Percentiles rank a stretch among this genome's conserved stretches.
Conservation (phyloP, 1,139 yeast genomes). For the Lodderomyces parapsilosis region DNA sequence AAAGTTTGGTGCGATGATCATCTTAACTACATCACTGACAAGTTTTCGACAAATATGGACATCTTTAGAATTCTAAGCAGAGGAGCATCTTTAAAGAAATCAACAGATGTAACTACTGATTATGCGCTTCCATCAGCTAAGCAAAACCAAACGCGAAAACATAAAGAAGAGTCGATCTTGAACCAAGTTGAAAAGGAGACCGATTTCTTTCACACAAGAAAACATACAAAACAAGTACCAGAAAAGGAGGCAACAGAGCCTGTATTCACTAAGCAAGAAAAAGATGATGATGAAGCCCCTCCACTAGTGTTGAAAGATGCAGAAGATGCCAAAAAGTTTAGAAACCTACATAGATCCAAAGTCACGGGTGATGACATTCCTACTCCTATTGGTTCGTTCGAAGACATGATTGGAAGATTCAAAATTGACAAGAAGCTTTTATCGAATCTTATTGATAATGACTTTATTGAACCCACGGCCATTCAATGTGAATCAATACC, state of each 20-base stretch:
- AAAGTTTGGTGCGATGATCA: neutral
- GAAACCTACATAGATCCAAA: conserved; percentile 59
- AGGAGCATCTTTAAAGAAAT: conserved; percentile 76
- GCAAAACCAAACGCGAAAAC: conserved; percentile 19
- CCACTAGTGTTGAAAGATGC: conserved; percentile 50
- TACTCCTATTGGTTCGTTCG: conserved; percentile 84
- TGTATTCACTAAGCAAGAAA: conserved; percentile 18
- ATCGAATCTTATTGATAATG: conserved; percentile 63
- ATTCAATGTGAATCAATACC: conserved; percentile 90
- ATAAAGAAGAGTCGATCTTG: conserved; percentile 36
- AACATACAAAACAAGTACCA: conserved; percentile 20
- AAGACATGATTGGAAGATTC: conserved; percentile 70
- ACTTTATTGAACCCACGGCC: conserved; percentile 84
- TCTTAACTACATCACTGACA: neutral
- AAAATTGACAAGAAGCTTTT: conserved; percentile 62
- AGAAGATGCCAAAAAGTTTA: conserved; percentile 56
- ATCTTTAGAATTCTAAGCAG: conserved; percentile 80
- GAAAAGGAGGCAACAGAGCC: neutral
- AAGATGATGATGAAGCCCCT: conserved; percentile 22
- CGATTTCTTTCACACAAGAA: conserved; percentile 69
- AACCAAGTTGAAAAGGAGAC: conserved; percentile 57
- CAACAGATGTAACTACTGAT: conserved; percentile 43
- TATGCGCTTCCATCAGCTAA: conserved; percentile 37
- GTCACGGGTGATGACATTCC: conserved; percentile 80
- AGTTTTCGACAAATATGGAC: conserved; percentile 75